Evolutionary conservation across 352 stramenopile species (phyloP).

Genomic region (Globisporangium nodosum): DNA sequence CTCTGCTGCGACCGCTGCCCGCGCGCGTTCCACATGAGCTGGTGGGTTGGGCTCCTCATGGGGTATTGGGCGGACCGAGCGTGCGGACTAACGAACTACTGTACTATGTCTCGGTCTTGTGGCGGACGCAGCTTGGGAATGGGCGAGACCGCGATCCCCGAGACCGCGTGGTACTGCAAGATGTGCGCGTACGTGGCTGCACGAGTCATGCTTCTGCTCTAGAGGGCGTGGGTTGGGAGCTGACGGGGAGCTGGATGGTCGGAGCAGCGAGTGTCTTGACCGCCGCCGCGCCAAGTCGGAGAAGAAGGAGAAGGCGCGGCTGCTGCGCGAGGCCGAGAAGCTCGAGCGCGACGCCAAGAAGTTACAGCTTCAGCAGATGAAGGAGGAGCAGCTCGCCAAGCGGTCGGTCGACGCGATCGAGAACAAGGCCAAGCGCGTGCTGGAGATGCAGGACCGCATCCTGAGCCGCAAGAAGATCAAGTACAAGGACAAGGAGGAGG

Average conservation of each 20-base stretch:
- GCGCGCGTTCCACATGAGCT: constrained; percentile 90
- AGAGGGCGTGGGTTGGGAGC: neutral
- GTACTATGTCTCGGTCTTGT: constrained; percentile 5
- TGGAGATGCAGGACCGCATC: constrained; percentile 87
- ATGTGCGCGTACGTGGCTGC: constrained; percentile 66
- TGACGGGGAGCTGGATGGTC: neutral
- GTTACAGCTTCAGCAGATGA: constrained; percentile 55
- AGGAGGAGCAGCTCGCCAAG: constrained; percentile 65
- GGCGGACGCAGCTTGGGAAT: constrained; percentile 51
- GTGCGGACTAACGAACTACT: too few relatives aligned
- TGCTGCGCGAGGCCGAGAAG: constrained; percentile 79
- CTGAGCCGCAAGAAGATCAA: constrained; percentile 85
- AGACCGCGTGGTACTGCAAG: constrained; percentile 86
- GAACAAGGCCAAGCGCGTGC: constrained; percentile 73
- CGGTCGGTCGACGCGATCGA: constrained; percentile 81
- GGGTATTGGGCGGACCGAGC: too few relatives aligned
- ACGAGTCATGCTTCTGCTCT: neutral
- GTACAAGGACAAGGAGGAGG: constrained; percentile 87
- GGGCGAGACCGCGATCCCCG: constrained; percentile 65
- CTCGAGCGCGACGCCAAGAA: constrained; percentile 68
- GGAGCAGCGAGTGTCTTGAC: constrained; percentile 63
- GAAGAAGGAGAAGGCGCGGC: constrained; percentile 64
- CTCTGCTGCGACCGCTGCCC: constrained; percentile 91
- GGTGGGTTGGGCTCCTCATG: constrained; percentile 19
- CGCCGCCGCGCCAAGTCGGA: constrained; percentile 72